Evolutionary conservation across 805 yeast genomes (phyloP).

Genomic region (Candida succiphila): DNA sequence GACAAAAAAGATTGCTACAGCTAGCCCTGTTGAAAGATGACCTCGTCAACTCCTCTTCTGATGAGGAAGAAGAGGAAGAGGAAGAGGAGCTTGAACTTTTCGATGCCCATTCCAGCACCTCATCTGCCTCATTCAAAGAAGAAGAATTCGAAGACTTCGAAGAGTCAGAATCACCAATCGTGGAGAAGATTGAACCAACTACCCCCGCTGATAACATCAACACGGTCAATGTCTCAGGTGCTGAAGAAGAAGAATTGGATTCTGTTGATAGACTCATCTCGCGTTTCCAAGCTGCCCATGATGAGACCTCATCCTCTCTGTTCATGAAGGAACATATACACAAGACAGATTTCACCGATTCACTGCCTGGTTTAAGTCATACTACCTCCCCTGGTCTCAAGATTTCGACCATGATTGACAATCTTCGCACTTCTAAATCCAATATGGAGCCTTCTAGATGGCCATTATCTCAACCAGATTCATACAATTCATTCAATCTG

Average conservation of each 20-base stretch:
- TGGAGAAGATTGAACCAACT: constrained; percentile 1
- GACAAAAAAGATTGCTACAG: constrained; percentile 19
- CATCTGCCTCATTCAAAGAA: too few relatives aligned
- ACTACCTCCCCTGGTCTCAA: constrained; percentile 6
- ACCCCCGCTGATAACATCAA: constrained; percentile 9
- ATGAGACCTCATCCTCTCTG: constrained; percentile 9
- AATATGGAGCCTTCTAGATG: not conserved
- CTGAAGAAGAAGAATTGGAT: constrained; percentile 18
- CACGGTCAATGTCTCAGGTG: constrained; percentile 16
- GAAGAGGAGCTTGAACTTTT: constrained; percentile 6
- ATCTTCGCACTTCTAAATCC: constrained; percentile 5
- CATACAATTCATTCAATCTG: constrained; percentile 1
- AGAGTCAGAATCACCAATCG: too few relatives aligned
- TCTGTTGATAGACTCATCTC: constrained; percentile 19
- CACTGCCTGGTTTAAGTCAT: not conserved
- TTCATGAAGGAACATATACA: constrained; percentile 4
- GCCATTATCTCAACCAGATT: constrained; percentile 2
- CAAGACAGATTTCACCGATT: not conserved
- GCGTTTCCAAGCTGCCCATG: constrained; percentile 12
- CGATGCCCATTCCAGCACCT: too few relatives aligned
- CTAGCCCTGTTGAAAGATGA: constrained; percentile 10
- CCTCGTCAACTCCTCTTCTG: not conserved
- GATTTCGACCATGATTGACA: constrained; percentile 2
- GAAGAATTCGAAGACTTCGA: too few relatives aligned
- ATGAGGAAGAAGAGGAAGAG: too few relatives aligned